Percentiles rank a stretch among this genome's conserved stretches.
Conservation (phyloP, 1,284 basidiomycete genomes). For the Schizophyllum commune region DNA sequence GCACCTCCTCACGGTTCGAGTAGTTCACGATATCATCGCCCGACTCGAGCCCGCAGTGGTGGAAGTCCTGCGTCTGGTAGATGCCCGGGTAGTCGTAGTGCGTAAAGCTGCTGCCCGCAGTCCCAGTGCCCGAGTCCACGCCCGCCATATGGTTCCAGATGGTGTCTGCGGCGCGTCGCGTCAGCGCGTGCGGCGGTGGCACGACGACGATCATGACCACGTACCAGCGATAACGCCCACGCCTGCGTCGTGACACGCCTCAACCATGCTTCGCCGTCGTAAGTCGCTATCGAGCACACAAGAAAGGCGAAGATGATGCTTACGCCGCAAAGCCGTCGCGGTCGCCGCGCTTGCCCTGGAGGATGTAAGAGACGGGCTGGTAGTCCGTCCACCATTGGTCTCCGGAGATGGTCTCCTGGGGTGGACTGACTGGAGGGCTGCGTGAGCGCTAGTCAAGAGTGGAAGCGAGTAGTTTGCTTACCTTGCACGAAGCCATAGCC, state of each 20-base stretch:
- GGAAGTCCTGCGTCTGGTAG: conserved; percentile 46
- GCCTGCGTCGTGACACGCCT: conserved; percentile 50
- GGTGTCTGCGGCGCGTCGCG: conserved; percentile 32
- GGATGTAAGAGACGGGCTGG: conserved; percentile 55
- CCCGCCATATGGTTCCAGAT: conserved; percentile 64
- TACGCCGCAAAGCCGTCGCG: conserved; percentile 37
- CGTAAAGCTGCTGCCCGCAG: conserved; percentile 44
- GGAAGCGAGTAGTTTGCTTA: conserved; percentile 11
- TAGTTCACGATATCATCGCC: conserved; percentile 52
- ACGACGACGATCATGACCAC: conserved; percentile 9
- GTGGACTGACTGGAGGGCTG: conserved; percentile 33
- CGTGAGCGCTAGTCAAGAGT: not conserved
- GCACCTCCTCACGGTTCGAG: conserved; percentile 42
- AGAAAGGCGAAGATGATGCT: not conserved
- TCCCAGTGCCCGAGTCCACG: conserved; percentile 38
- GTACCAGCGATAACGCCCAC: conserved; percentile 53
- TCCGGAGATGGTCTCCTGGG: conserved; percentile 41
- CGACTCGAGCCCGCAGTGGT: conserved; percentile 51
- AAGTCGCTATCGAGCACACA: not conserved
- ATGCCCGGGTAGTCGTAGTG: conserved; percentile 55
- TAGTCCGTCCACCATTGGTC: conserved; percentile 65
- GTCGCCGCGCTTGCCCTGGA: conserved; percentile 53
- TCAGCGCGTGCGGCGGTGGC: conserved; percentile 10
- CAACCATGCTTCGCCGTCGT: conserved; percentile 38
- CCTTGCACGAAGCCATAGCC: conserved; percentile 37